Conservation (phyloP, 2,329 filamentous ascomycete species). For the Pseudocercospora cruenta region DNA sequence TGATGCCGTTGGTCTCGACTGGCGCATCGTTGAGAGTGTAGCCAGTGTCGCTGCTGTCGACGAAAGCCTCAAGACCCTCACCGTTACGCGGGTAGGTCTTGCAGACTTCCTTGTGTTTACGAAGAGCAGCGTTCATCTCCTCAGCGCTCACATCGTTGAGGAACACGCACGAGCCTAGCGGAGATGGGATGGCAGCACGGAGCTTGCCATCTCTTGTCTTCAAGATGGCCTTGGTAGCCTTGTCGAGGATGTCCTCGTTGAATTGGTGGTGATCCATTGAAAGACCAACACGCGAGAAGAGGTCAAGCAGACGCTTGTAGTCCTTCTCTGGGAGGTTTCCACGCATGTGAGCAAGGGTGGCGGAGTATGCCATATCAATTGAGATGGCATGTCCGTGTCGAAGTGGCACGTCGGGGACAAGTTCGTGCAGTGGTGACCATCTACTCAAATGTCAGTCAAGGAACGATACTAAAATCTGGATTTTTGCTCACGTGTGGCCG, state of each 20-base stretch:
- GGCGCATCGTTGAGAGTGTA: constrained; percentile 53
- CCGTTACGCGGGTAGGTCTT: constrained; percentile 66
- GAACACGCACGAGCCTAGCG: constrained; percentile 69
- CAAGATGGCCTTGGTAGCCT: constrained; percentile 69
- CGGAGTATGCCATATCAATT: constrained; percentile 76
- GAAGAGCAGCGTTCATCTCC: constrained; percentile 65
- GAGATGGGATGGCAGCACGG: constrained; percentile 69
- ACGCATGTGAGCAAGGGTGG: constrained; percentile 67
- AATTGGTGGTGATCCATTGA: constrained; percentile 73
- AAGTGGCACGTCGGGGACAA: constrained; percentile 68
- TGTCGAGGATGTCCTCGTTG: constrained; percentile 66
- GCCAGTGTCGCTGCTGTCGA: constrained; percentile 71
- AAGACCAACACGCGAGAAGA: constrained; percentile 71
- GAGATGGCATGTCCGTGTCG: constrained; percentile 75
- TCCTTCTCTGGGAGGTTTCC: constrained; percentile 64
- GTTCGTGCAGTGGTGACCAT: constrained; percentile 73
- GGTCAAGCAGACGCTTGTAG: constrained; percentile 63
- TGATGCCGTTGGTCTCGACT: constrained; percentile 38
- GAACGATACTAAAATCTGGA: constrained; percentile 10
- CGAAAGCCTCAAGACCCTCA: constrained; percentile 69
- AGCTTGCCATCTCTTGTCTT: constrained; percentile 72
- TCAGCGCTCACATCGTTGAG: constrained; percentile 67
- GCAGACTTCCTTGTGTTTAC: constrained; percentile 66
- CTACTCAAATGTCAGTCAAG: constrained; percentile 38
- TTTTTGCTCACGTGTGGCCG: constrained; percentile 61